These are phyloP conservation scores for Fraxinus angustifolia DNA, from an alignment of 305 asterid species.

Conservation along the genomic window DNA sequence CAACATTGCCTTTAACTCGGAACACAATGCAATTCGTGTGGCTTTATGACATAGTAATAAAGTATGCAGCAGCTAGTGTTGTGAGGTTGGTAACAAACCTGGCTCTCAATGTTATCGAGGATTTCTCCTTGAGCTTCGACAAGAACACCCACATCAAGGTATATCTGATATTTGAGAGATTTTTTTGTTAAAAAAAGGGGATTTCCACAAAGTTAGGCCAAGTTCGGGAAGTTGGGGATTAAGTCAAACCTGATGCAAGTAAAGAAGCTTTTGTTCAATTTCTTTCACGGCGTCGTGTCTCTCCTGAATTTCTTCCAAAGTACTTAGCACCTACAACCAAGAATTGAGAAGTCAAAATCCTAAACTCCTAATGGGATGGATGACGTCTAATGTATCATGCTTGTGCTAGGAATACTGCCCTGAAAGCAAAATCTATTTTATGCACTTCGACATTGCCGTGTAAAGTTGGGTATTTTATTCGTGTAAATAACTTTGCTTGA, in stretches of 20 bases:
- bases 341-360: background rate
- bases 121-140: conserved; percentile 80
- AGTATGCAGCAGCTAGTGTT: background rate
- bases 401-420: background rate
- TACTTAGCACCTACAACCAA: conserved; percentile 49
- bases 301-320: conserved; percentile 86
- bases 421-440: background rate
- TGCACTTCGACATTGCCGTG: background rate
- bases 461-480: background rate
- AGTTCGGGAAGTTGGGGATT: background rate
- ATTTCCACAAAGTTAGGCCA: background rate
- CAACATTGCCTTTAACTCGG: conserved; percentile 12
- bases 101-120: conserved; percentile 79
- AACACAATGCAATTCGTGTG: background rate
- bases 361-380: background rate
- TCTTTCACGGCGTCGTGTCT: conserved; percentile 80
- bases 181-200: background rate
- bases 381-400: background rate
- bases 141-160: conserved; percentile 80
- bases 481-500: background rate
- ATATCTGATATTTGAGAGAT: conserved; percentile 37
- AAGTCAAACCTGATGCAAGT: conserved; percentile 60
- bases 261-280: conserved; percentile 79
- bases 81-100: conserved; percentile 39
- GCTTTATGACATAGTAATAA: background rate